phyloP scores from a whole-genome alignment of 208 protist genomes.

The Trypanosomatidae sp. region DNA sequence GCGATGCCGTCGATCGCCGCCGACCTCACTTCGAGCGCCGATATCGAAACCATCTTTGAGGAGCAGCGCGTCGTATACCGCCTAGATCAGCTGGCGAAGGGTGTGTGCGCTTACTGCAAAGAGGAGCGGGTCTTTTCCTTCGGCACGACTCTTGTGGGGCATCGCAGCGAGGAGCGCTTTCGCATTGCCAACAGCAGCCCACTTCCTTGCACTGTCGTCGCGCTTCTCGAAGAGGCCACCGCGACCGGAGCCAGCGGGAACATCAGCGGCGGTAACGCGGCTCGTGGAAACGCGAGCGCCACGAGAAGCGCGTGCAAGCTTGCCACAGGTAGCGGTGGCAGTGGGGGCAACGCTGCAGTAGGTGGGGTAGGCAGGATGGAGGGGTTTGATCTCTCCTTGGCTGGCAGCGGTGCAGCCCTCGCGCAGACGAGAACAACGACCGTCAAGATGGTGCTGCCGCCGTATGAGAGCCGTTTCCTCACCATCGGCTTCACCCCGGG shows the following conservation, averaged over 20 bases:
- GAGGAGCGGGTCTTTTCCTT: conserved; percentile 94
- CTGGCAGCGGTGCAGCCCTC: conserved; percentile 20
- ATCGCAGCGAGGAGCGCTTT: conserved; percentile 88
- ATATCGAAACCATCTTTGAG: conserved; percentile 96
- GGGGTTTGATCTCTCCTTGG: conserved; percentile 55
- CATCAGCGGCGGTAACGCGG: conserved; percentile 18
- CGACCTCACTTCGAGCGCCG: conserved; percentile 78
- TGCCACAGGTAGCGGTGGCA: conserved; percentile 7
- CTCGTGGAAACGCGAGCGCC: conserved; percentile 21
- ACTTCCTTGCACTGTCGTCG: conserved; percentile 85
- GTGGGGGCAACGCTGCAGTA: conserved; percentile 23
- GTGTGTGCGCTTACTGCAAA: conserved; percentile 80
- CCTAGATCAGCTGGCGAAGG: conserved; percentile 67
- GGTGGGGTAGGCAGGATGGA: conserved; percentile 25
- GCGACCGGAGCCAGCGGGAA: not conserved
- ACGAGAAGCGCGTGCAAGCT: conserved; percentile 4
- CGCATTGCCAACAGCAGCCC: conserved; percentile 95
- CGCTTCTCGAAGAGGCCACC: conserved; percentile 43
- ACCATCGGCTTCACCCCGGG: conserved; percentile 90
- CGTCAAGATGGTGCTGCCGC: conserved; percentile 77
- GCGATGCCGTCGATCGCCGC: conserved; percentile 92
- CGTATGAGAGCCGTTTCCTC: conserved; percentile 96
- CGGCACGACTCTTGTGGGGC: conserved; percentile 86
- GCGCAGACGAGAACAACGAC: conserved; percentile 2
- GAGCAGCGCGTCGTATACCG: conserved; percentile 94